Conservation (phyloP, 768 basidiomycete genomes). For the Mycena filopes region DNA sequence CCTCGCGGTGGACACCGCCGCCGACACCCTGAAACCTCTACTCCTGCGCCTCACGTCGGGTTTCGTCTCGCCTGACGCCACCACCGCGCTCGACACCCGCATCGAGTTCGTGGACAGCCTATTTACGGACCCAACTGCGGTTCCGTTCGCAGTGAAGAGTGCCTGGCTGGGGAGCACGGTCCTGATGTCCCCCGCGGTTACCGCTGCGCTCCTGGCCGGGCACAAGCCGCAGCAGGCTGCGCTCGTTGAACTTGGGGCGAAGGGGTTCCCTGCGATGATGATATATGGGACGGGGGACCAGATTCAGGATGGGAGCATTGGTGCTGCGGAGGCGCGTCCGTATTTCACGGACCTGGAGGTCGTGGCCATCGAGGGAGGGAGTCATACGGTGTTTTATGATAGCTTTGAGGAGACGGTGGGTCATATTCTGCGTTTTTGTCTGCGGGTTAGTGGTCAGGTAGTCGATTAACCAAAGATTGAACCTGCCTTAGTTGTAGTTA, state of each 20-base stretch:
- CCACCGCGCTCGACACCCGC: slow-evolving; percentile 17
- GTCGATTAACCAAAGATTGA: no score
- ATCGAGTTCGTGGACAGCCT: slow-evolving; percentile 17
- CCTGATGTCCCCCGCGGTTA: slow-evolving; percentile 1
- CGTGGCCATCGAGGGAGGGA: slow-evolving; percentile 23
- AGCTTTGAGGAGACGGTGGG: slow-evolving; percentile 24
- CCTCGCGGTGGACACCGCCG: slow-evolving; percentile 9
- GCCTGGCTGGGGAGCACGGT: slow-evolving; percentile 27
- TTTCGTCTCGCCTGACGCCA: slow-evolving; percentile 17
- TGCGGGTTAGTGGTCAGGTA: slow-evolving; percentile 20
- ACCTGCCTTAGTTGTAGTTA: no score
- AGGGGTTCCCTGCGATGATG: slow-evolving; percentile 29
- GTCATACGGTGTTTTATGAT: slow-evolving; percentile 31
- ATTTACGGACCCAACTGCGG: slow-evolving; percentile 13
- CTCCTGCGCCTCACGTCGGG: slow-evolving; percentile 3
- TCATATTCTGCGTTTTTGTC: slow-evolving; percentile 24
- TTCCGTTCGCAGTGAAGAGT: slow-evolving; percentile 18
- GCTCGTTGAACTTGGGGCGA: slow-evolving; percentile 12
- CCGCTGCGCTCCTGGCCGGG: background rate
- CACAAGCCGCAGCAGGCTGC: slow-evolving; percentile 22
- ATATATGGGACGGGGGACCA: slow-evolving; percentile 28
- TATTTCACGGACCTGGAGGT: slow-evolving; percentile 28
- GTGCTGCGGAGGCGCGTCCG: slow-evolving; percentile 12
- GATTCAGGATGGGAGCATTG: slow-evolving; percentile 22
- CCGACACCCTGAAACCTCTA: slow-evolving; percentile 19